Evolutionary conservation across 2,329 filamentous ascomycete genomes (phyloP).

Genomic region (Aureobasidium lini): DNA sequence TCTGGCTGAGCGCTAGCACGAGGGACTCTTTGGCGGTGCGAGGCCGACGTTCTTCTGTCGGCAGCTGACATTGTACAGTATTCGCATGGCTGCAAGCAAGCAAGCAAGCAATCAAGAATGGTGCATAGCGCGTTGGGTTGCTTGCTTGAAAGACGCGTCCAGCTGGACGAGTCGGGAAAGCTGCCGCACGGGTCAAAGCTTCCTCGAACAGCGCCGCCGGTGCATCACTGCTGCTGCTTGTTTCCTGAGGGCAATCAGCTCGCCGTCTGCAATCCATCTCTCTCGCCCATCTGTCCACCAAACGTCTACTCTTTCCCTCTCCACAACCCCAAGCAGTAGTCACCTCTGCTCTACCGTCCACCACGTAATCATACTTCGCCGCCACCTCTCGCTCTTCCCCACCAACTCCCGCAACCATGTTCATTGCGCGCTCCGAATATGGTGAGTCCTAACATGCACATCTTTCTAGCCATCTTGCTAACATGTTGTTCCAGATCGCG

Average conservation of each 20-base stretch:
- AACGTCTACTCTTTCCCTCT: background rate
- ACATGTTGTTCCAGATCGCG: constrained; percentile 60
- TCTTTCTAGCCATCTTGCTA: constrained; percentile 15
- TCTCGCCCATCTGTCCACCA: background rate
- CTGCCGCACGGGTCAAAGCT: background rate
- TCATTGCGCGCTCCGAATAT: constrained; percentile 99
- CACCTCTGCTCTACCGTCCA: background rate
- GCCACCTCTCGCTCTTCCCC: constrained; percentile 7
- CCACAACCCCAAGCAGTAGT: background rate
- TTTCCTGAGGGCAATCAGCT: background rate
- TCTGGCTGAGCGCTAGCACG: constrained; percentile 19
- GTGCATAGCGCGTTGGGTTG: background rate
- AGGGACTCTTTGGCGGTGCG: constrained; percentile 26
- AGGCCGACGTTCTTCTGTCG: constrained; percentile 21
- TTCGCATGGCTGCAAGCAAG: constrained; percentile 10
- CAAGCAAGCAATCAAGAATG: too few species aligned
- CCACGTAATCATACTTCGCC: background rate
- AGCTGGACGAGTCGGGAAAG: background rate
- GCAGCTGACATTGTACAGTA: constrained; percentile 11
- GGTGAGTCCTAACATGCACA: constrained; percentile 52
- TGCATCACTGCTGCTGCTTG: constrained; percentile 3
- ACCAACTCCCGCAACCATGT: constrained; percentile 63
- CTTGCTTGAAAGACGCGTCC: background rate
- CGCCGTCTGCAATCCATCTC: background rate
- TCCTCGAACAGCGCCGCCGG: background rate